Conservation (phyloP, 306 rosid genomes). For the Datisca glomerata region DNA sequence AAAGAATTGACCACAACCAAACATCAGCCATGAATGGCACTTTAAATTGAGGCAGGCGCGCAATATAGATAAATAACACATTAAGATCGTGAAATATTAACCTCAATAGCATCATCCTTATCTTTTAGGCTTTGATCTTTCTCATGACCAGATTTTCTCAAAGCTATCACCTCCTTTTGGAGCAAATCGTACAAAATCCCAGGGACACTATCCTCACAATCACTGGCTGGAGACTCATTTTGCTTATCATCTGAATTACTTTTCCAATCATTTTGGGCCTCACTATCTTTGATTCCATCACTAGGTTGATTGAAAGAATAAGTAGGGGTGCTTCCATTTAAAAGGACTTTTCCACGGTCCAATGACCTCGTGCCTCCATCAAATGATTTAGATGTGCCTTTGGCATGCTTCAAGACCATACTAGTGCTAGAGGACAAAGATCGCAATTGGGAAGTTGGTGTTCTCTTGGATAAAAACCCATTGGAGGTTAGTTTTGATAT, state of each 20-base stretch:
- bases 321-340: conserved; percentile 63
- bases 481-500: conserved; percentile 60
- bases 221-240: conserved; percentile 48
- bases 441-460: conserved; percentile 58
- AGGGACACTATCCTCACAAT: conserved; percentile 69
- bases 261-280: conserved; percentile 48
- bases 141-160: conserved; percentile 92
- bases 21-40: neutral
- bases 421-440: conserved; percentile 64
- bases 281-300: conserved; percentile 54
- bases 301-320: conserved; percentile 66
- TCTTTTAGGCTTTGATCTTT: conserved; percentile 98
- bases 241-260: conserved; percentile 72
- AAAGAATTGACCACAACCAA: conserved; percentile 8
- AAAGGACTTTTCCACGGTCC: conserved; percentile 77
- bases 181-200: conserved; percentile 79
- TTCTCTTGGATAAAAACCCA: conserved; percentile 75
- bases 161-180: conserved; percentile 83
- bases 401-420: conserved; percentile 83
- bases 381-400: conserved; percentile 95
- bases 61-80: conserved; percentile 5
- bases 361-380: conserved; percentile 94
- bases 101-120: conserved; percentile 97
- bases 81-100: conserved; percentile 28
- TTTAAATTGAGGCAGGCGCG: conserved; percentile 5